Percentiles rank a stretch among this genome's conserved stretches.
Conservation (phyloP, 805 yeast species). For the Candida germanica region DNA sequence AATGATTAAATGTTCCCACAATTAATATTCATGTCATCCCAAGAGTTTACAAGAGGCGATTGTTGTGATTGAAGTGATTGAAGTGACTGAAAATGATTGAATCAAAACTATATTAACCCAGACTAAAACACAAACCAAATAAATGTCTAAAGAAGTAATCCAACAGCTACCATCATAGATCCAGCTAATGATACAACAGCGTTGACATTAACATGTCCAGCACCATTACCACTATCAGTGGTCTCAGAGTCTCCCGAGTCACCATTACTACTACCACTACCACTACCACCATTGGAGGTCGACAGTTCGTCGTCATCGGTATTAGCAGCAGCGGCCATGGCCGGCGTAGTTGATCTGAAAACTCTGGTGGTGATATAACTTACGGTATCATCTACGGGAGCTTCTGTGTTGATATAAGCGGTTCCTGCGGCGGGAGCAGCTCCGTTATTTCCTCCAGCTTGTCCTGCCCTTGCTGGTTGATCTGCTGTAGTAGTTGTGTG, state of each 20-base stretch:
- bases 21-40: too few species aligned
- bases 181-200: too few species aligned
- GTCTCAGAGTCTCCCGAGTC: constrained; percentile 11
- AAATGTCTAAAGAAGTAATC: too few species aligned
- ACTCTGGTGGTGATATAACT: constrained; percentile 33
- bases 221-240: too few species aligned
- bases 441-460: constrained; percentile 12
- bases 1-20: too few species aligned
- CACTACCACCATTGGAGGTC: too few species aligned
- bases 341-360: constrained; percentile 18
- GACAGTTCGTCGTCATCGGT: too few species aligned
- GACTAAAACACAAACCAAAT: constrained; percentile 1
- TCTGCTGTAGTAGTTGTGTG: constrained; percentile 13
- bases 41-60: too few species aligned
- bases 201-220: too few species aligned
- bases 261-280: neutral
- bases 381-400: constrained; percentile 17
- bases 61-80: too few species aligned
- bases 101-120: neutral
- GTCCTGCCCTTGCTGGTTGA: constrained; percentile 13
- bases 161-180: too few species aligned
- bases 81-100: too few species aligned
- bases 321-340: constrained; percentile 5
- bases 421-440: constrained; percentile 16
- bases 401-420: constrained; percentile 14